Base-by-base conservation (phyloP, 208 protist species). In the Leishmania tropica region DNA sequence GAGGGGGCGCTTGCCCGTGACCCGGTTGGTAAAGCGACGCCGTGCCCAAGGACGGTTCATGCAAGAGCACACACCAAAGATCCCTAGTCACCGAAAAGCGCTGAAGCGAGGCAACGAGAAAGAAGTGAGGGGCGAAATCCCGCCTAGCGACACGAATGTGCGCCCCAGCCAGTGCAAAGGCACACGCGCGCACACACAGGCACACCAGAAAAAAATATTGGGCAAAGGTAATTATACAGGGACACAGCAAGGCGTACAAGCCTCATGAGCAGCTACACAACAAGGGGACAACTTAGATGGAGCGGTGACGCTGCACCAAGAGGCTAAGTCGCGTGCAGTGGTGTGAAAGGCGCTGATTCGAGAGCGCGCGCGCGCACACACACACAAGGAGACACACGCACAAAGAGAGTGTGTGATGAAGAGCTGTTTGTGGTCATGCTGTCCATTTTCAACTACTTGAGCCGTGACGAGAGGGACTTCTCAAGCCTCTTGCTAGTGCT, bases 401-500 rank as follows among this genome's bases (percentile, higher is more conserved):
- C 2, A 17, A 24, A 2, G 40, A 24, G 35, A 48, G 65, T 21
- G 35, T 48, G 65, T 3, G 11, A 42, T 47, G 65, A 31, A 54
- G n/a, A 74, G 24, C 15, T 45, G 4, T 5, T 45, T 15, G 24
- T 48, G 11, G 45, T 7, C 21, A 24, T 19, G 15, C 4, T 8
- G 45, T 1, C 1, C 73, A 56, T 3, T 35, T 3, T 35, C 37
- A 8, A 8, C 40, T 68, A 78, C 53, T 68, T 81, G 37, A 45
- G 21, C 5, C 76, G 76, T 53, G 81, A 78, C 31, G 76, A 28
- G 4, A 74, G 54, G 4, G 60, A 67, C 48, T 80, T 81, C 71
- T 65, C 67, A 1, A 58, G 1, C 0, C 28, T 51, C 35, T 65
- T 68, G 3, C 53, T 45, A 19, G 53, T 7, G 53, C 37, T 8